phyloP scores from a whole-genome alignment of 306 rosid species.

The Malus sieversii region DNA sequence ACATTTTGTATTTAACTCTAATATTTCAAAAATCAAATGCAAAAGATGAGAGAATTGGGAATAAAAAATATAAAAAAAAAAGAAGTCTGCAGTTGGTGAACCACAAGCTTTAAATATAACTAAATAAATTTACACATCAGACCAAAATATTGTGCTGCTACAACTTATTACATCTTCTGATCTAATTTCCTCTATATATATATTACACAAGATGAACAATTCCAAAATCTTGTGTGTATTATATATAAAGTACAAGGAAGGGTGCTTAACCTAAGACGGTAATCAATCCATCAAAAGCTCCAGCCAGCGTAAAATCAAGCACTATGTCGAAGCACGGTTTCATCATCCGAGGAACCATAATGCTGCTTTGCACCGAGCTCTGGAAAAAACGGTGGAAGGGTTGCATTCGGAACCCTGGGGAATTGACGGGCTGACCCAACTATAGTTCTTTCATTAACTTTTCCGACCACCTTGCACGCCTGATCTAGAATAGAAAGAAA shows the following conservation, averaged over 20 bases:
- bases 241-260: conserved; percentile 2
- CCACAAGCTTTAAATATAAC: background rate
- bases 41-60: background rate
- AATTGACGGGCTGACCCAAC: conserved; percentile 51
- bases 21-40: too few relatives aligned
- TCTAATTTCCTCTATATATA: background rate
- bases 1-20: background rate
- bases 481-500: conserved; percentile 66
- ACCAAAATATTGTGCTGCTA: conserved; percentile 2
- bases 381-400: conserved; percentile 33
- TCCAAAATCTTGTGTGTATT: conserved; percentile 11
- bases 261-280: background rate
- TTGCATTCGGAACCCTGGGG: conserved; percentile 30
- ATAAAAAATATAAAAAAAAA: background rate
- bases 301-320: conserved; percentile 2
- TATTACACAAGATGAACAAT: conserved; percentile 12
- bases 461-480: conserved; percentile 83
- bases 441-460: conserved; percentile 61
- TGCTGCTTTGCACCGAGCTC: conserved; percentile 35
- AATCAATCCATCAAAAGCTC: background rate
- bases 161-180: background rate
- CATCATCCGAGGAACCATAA: conserved; percentile 47
- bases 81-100: background rate
- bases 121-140: conserved; percentile 8
- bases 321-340: conserved; percentile 25